Base-by-base conservation (phyloP, 805 yeast genomes). In the Zygoascus flipseniorum region DNA sequence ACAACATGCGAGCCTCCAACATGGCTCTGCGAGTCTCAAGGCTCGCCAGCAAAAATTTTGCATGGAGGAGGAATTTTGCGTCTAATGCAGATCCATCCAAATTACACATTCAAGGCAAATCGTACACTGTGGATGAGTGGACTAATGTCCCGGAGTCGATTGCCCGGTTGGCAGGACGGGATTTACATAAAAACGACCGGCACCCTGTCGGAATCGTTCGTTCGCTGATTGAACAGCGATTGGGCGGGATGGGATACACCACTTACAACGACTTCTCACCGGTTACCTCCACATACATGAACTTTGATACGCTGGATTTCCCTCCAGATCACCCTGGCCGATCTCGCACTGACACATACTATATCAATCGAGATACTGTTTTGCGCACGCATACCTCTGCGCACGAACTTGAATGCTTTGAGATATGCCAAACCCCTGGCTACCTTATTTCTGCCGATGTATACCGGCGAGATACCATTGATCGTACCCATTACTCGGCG, bases 321-420 rank as follows among this genome's bases (percentile, higher is more conserved):
- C 96, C 97, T 1, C 62, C 68, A 37, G 95, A 90, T 64, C 99
- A 93, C 66, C 96, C 96, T 0, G 97, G 99, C 2, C 76, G 99
- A 63, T 81, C 93, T 18, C 86, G 80, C 62, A 85, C 95, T 2
- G 99, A 93, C 66, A 92, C 99, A 0, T 93, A 93, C 69, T 93
- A 93, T 63, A 66, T 93, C 51, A 90, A 93, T 70, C 76, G 81
- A 51, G 77, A 78, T 19, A 72, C 83, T 32, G 72, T 93, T 31
- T 71, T 93, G 55, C 75, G 99, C 63, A 93, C 99, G 0, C 99
- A 93, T 65, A 92, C 99, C 0, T 89, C 97, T 1, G 99, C 99
- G 0, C 99, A 93, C 68, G 99, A 93, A 69, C 80, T 78, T 60
- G 89, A 86, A 63, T 89, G 97, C 64, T 92, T 89, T 69, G 73